Evolutionary conservation across 73 alveolate genomes (phyloP).

Genomic region (Uronychia binucleata): DNA sequence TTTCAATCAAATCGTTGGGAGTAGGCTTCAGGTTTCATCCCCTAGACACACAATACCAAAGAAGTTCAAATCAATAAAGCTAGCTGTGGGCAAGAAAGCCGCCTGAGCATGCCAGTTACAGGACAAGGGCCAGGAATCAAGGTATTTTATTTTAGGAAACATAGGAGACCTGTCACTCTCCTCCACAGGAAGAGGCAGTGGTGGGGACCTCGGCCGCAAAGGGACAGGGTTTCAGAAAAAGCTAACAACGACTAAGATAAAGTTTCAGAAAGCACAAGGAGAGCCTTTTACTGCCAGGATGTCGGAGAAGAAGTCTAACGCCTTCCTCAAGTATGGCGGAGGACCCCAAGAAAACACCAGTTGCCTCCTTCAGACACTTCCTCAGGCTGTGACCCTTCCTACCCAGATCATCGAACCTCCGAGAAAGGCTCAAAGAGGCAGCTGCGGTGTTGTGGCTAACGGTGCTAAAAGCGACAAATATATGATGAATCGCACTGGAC

Average conservation of each 20-base stretch:
- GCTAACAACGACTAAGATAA: no score
- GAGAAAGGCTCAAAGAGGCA: not conserved
- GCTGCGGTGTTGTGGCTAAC: no score
- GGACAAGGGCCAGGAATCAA: not conserved
- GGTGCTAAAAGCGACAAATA: no score
- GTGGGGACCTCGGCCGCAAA: not conserved
- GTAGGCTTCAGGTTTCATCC: not conserved
- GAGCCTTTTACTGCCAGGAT: no score
- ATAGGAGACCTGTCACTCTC: not conserved
- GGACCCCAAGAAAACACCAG: no score
- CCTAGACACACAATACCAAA: not conserved
- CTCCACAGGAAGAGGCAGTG: not conserved
- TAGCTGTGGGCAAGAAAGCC: not conserved
- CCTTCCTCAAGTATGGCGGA: no score
- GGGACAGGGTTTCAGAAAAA: not conserved
- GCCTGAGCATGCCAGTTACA: not conserved
- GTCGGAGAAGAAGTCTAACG: no score
- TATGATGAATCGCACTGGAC: no score
- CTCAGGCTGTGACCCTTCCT: not conserved
- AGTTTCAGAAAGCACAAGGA: no score
- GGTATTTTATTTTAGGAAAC: not conserved
- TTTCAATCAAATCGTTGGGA: not conserved
- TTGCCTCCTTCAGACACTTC: no score
- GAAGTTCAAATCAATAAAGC: not conserved
- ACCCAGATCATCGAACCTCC: not conserved